Conservation (phyloP, 352 stramenopile genomes). For the Pythium apleroticum region DNA sequence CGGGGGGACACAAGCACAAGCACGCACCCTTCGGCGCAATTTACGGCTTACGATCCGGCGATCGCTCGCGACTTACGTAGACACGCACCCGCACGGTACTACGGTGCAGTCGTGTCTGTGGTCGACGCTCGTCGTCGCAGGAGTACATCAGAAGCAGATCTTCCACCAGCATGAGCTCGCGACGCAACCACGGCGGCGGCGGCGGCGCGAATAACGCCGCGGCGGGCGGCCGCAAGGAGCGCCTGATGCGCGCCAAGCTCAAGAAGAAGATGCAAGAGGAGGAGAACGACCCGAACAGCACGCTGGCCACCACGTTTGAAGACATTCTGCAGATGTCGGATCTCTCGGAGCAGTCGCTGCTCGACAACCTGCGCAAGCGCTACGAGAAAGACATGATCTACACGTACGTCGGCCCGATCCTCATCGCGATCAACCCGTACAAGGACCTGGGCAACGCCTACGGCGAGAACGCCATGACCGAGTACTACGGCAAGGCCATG, state of each 20-base stretch:
- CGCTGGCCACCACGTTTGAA: slow-evolving; percentile 61
- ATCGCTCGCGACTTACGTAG: slow-evolving; percentile 9
- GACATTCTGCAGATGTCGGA: slow-evolving; percentile 91
- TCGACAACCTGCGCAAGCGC: slow-evolving; percentile 85
- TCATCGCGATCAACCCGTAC: slow-evolving; percentile 93
- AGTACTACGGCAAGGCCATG: slow-evolving; percentile 88
- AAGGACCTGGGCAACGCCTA: slow-evolving; percentile 72
- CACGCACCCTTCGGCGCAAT: slow-evolving; percentile 4
- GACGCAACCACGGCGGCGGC: slow-evolving; percentile 30
- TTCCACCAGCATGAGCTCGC: slow-evolving; percentile 6
- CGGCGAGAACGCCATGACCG: slow-evolving; percentile 77
- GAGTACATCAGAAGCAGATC: slow-evolving; percentile 1
- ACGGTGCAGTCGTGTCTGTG: background rate
- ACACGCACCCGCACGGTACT: background rate
- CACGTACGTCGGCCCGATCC: slow-evolving; percentile 90
- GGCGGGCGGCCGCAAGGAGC: slow-evolving; percentile 74
- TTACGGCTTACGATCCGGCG: slow-evolving; percentile 12
- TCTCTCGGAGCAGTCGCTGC: slow-evolving; percentile 87
- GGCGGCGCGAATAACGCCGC: slow-evolving; percentile 29
- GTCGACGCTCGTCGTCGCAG: background rate
- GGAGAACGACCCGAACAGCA: slow-evolving; percentile 39
- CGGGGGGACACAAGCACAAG: slow-evolving; percentile 35
- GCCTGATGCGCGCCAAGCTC: slow-evolving; percentile 80
- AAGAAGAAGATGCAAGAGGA: slow-evolving; percentile 87
- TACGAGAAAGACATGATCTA: slow-evolving; percentile 94